Evolutionary conservation across 2,329 filamentous ascomycete genomes (phyloP), one percentile per base, ranked within the genome.

Genomic region (Boeremia exigua): DNA sequence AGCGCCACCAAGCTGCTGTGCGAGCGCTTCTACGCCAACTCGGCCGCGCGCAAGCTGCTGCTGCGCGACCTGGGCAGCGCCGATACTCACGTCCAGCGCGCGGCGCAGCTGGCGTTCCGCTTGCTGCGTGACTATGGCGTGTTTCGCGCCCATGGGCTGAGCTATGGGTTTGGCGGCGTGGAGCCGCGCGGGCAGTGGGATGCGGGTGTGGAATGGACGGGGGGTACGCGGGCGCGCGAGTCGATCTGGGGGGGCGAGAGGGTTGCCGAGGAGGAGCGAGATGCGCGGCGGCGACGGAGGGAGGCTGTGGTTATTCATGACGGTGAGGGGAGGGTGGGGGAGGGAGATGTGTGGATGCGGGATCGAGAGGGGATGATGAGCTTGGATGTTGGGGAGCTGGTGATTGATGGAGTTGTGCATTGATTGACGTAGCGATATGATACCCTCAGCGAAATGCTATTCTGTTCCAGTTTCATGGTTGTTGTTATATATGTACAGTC

Each of bases 251-350:
- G 45, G 47, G 49, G 37, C 51, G 85, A 54, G 83, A 86, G 70
- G 86, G 37, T 44, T 51, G 48, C 17, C 11, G 47, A 27, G 55
- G 80, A 87, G 69, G 90, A 94, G 72, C 87, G 90, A 67, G 84
- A 88, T 48, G 80, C 93, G 57, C 81, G 92, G 56, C 84, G 92
- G 61, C 84, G 91, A 45, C 84, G 94, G 69, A 84, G 92, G 62
- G 92, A 96, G 78, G 92, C 92, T 4, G 93, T 97, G 85, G 92
- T 97, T 17, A 80, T 96, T 53, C 94, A 92, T 67, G 92, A 96
- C 68, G 90, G 91, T n/a, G 91, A 86, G 19, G 83, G 88, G 29
- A 89, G 90, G 1, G 74, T 96, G 39, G 86, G 84, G 4, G 84
- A 86, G 60, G 86, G 86, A 39, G 90, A 96, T 70, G 96, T 96